Base-by-base conservation (phyloP, 139 green algal species). In the Coelastrella sp. region DNA sequence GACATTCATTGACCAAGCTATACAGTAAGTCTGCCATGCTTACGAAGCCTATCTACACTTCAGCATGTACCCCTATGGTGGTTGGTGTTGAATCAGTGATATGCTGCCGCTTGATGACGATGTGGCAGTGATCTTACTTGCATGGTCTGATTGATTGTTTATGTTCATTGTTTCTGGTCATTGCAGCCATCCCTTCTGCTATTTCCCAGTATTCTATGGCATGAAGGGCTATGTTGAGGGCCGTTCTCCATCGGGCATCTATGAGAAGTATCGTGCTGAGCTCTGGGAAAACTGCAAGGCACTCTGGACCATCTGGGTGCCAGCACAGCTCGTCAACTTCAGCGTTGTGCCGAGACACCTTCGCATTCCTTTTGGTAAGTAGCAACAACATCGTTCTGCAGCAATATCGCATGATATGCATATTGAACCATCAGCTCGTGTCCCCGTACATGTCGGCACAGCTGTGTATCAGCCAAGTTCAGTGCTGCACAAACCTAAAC, bases 151-250 rank as follows among this genome's bases (percentile, higher is more conserved):
- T n/a, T n/a, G n/a, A n/a, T n/a, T n/a, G n/a, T n/a, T n/a, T n/a
- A n/a, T n/a, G n/a, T n/a, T n/a, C n/a, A n/a, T n/a, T n/a, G n/a
- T n/a, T n/a, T n/a, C n/a, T n/a, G n/a, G n/a, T n/a, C n/a, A n/a
- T 48, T 81, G 85, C 91, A 95, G 91, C 88, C 95, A 98, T 81
- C 95, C 95, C 5, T 88, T 98, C 50, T 43, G 95, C 34, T 98
- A 98, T 86, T 98, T 98, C 82, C 95, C 95, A 0, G 63, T 63
- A n/a, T 97, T 98, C 87, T 98, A 95, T 82, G 23, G 62, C 25
- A 92, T 96, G 9, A 98, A 98, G 84, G 92, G 92, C n/a, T 40
- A 73, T 38, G 84, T 93, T 17, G 89, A 94, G 83, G 90, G 90
- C 60, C 84, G 93, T 57, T 81, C 88, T 2, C 35, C 92, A 7